These are phyloP conservation scores for Nemania serpens DNA, from an alignment of 2,329 filamentous ascomycete species.

Conservation along the genomic window DNA sequence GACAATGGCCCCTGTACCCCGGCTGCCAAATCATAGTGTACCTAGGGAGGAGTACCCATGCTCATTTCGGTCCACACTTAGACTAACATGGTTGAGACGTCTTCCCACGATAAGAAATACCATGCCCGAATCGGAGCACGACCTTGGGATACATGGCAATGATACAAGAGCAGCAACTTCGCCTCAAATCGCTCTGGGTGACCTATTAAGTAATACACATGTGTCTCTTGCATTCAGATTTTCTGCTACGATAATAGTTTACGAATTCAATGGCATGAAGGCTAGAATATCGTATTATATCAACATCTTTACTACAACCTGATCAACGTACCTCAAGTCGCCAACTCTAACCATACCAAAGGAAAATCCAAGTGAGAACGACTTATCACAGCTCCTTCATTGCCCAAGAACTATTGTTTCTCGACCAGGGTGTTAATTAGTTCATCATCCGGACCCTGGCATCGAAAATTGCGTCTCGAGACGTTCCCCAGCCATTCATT, in stretches of 20 bases:
- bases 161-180: slow-evolving; percentile 31
- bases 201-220: slow-evolving; percentile 3
- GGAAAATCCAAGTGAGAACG: slow-evolving; percentile 2
- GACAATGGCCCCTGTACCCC: slow-evolving; percentile 42
- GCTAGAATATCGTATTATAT: not conserved
- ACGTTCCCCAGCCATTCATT: slow-evolving; percentile 45
- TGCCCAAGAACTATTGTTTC: slow-evolving; percentile 28
- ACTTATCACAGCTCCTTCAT: slow-evolving; percentile 20
- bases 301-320: not conserved
- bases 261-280: not conserved
- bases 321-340: not conserved
- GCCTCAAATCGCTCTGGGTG: slow-evolving; percentile 15
- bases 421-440: slow-evolving; percentile 40
- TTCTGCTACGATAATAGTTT: slow-evolving; percentile 2
- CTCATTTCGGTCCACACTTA: slow-evolving; percentile 29
- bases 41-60: slow-evolving; percentile 28
- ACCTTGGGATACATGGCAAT: slow-evolving; percentile 14
- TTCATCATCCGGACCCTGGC: slow-evolving; percentile 39
- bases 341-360: slow-evolving; percentile 9
- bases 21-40: slow-evolving; percentile 34
- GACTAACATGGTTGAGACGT: slow-evolving; percentile 33
- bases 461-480: slow-evolving; percentile 41
- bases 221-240: not conserved
- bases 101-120: slow-evolving; percentile 38
- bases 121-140: slow-evolving; percentile 28